Conservation (phyloP, 495 filamentous ascomycete species). For the Thozetella sp. region DNA sequence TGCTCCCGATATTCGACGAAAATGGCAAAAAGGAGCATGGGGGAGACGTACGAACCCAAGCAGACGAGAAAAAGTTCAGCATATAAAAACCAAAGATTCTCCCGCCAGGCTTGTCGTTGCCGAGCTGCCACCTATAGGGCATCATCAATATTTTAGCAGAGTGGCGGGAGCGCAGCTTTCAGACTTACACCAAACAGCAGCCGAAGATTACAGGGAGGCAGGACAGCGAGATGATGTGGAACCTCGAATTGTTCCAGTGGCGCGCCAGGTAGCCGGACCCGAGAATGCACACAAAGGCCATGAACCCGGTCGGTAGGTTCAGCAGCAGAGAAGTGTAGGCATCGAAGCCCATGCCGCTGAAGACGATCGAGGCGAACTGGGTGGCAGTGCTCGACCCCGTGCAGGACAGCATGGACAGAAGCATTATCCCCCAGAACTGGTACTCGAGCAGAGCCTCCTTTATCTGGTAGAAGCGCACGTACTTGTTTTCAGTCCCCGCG, state of each 20-base stretch:
- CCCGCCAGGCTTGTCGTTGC: background rate
- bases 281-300: background rate
- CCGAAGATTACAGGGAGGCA: background rate
- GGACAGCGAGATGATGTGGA: background rate
- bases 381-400: conserved; percentile 43
- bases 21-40: too few species aligned
- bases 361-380: conserved; percentile 36
- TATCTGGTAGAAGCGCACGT: conserved; percentile 47
- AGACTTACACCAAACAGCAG: background rate
- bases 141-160: too few species aligned
- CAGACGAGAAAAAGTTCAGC: background rate
- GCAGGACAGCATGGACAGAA: conserved; percentile 37
- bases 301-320: background rate
- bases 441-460: conserved; percentile 42
- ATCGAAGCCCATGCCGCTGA: conserved; percentile 45
- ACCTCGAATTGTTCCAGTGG: background rate
- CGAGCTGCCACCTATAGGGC: background rate
- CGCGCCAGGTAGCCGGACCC: background rate
- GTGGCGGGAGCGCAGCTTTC: too few species aligned
- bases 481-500: conserved; percentile 40
- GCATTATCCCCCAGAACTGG: conserved; percentile 38
- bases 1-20: too few species aligned
- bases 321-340: conserved; percentile 3
- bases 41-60: too few species aligned
- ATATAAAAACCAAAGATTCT: background rate